Base-by-base conservation (phyloP, 139 green algal species). In the Picochlorum sp. region DNA sequence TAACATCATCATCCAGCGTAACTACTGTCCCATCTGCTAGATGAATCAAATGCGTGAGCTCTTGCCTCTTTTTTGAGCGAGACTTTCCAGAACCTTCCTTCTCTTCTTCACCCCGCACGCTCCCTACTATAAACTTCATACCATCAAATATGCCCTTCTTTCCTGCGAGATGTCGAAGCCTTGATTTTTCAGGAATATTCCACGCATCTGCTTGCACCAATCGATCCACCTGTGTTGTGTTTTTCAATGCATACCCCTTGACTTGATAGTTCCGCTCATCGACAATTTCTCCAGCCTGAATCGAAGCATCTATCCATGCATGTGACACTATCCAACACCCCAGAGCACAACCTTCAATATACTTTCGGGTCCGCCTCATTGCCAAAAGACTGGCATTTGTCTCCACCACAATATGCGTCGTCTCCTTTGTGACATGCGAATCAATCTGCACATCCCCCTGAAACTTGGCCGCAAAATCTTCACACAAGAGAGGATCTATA, bases 241-340 rank as follows among this genome's bases (percentile, higher is more conserved):
- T 28, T 62, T 45, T 62, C 56, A 44, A 54, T 21, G n/a, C n/a
- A 21, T 26, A 74, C 13, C 66, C 73, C 61, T 49, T 23, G 1
- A 79, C 71, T 50, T 80, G 58, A 34, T 66, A 76, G 13, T 14
- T n/a, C 1, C 21, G 16, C 65, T 81, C 74, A 7, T 49, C 28
- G 41, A 77, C 30, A 64, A 70, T 73, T 10, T 21, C 3, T 6
- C 65, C 60, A 18, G 60, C 59, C 6, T 47, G 24, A 34, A 71
- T 18, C 54, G 65, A 81, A 18, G 72, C 74, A 5, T 67, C 62
- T 38, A 81, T 7, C 71, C 72, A 81, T 31, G 50, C 45, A 45
- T 51, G 50, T 18, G 37, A 30, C n/a, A 81, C 49, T 20, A 79
- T 26, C 71, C 74, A 79, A 60, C 66, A 73, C 9, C 74, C 74